Conservation (phyloP, 2,329 filamentous ascomycete species). For the Chaetomiaceae sp. region DNA sequence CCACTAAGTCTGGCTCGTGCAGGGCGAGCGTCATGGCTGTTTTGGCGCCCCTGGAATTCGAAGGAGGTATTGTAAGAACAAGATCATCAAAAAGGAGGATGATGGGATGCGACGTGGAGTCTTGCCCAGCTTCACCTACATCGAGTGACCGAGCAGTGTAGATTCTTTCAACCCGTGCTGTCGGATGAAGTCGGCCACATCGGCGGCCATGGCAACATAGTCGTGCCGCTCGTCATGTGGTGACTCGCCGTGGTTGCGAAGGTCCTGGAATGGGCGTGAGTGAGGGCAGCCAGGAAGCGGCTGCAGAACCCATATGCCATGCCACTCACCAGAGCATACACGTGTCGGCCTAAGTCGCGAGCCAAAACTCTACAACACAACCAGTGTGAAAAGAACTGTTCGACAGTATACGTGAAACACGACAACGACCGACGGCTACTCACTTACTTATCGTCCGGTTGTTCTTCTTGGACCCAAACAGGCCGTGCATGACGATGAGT, state of each 20-base stretch:
- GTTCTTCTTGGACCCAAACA: constrained; percentile 94
- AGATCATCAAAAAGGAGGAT: too few relatives aligned
- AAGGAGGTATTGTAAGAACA: neutral
- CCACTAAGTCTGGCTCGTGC: constrained; percentile 58
- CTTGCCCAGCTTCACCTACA: constrained; percentile 46
- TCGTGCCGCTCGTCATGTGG: constrained; percentile 71
- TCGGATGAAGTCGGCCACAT: constrained; percentile 72
- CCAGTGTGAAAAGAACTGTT: too few relatives aligned
- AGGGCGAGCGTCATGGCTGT: constrained; percentile 84
- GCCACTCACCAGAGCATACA: constrained; percentile 69
- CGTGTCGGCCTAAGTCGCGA: constrained; percentile 68
- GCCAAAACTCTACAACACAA: constrained; percentile 44
- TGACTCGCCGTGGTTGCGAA: constrained; percentile 89
- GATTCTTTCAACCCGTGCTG: constrained; percentile 63
- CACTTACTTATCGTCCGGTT: constrained; percentile 93
- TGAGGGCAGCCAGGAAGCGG: constrained; percentile 6
- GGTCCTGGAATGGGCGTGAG: constrained; percentile 50
- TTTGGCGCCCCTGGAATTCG: constrained; percentile 70
- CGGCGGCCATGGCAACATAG: constrained; percentile 75
- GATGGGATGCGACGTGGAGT: neutral
- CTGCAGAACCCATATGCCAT: neutral
- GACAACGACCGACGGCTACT: constrained; percentile 32
- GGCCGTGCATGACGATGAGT: constrained; percentile 83
- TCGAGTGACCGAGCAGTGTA: constrained; percentile 87
- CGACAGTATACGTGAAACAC: too few relatives aligned